Conservation (phyloP, 306 rosid species). For the Quercus berberidifolia region DNA sequence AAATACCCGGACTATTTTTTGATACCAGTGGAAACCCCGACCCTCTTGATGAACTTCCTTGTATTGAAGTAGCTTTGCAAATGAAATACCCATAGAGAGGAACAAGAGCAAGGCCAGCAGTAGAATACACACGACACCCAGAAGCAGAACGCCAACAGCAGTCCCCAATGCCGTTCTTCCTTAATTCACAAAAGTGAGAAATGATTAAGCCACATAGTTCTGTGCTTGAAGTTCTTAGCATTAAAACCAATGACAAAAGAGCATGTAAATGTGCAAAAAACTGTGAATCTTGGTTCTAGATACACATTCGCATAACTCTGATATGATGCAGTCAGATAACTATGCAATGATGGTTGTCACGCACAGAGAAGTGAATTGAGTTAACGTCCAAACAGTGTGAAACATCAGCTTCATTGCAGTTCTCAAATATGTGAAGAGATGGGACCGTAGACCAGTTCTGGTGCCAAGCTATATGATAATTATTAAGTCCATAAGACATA, state of each 20-base stretch:
- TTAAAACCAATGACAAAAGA: background rate
- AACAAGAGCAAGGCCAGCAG: conserved; percentile 69
- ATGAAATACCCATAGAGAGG: conserved; percentile 85
- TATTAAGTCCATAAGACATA: background rate
- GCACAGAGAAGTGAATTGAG: too few species aligned
- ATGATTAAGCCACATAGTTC: background rate
- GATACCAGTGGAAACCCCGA: conserved; percentile 57
- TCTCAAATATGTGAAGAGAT: too few species aligned
- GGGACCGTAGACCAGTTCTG: too few species aligned
- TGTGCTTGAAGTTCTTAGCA: background rate
- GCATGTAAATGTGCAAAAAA: too few species aligned
- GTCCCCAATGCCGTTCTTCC: conserved; percentile 51
- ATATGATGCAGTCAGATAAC: too few species aligned
- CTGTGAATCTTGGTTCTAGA: too few species aligned
- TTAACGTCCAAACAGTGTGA: too few species aligned
- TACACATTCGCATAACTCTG: too few species aligned
- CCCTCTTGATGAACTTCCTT: conserved; percentile 89
- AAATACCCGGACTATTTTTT: conserved; percentile 65
- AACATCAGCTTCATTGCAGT: too few species aligned
- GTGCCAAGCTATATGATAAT: too few species aligned
- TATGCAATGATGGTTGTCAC: background rate
- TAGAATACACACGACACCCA: conserved; percentile 33
- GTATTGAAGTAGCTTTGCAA: conserved; percentile 78
- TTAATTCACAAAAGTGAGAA: conserved; percentile 21
- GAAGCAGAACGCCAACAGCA: conserved; percentile 61